Evolutionary conservation across 2,329 filamentous ascomycete genomes (phyloP).

Genomic region (Exophiala sp.): DNA sequence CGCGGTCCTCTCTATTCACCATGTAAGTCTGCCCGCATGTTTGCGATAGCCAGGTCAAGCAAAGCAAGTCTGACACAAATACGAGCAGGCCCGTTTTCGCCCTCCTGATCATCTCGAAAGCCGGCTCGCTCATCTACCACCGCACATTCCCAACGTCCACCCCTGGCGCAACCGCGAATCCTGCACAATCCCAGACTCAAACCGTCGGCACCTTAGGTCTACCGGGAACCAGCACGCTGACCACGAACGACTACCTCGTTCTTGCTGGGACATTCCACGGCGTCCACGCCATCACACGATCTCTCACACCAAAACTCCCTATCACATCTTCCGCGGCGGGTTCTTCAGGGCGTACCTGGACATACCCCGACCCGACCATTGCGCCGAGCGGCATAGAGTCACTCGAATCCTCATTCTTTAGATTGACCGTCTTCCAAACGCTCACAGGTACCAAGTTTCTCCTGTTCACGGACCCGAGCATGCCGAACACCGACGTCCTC

Average conservation of each 20-base stretch:
- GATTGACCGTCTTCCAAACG: slow-evolving; percentile 93
- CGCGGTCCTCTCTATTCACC: not conserved
- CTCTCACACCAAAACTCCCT: slow-evolving; percentile 47
- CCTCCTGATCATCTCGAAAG: slow-evolving; percentile 98
- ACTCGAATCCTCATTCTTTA: slow-evolving; percentile 89
- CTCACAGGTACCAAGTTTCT: slow-evolving; percentile 93
- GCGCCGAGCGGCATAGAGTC: slow-evolving; percentile 72
- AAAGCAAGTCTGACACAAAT: not conserved
- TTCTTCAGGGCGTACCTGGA: slow-evolving; percentile 30
- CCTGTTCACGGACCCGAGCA: slow-evolving; percentile 86
- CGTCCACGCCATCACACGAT: slow-evolving; percentile 63
- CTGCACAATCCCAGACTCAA: slow-evolving; percentile 50
- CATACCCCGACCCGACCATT: slow-evolving; percentile 33
- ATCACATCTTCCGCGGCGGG: slow-evolving; percentile 28
- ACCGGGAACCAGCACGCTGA: slow-evolving; percentile 73
- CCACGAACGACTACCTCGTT: slow-evolving; percentile 93
- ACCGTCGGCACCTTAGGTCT: slow-evolving; percentile 27
- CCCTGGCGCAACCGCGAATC: slow-evolving; percentile 13
- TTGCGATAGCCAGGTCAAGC: not conserved
- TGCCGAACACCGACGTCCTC: slow-evolving; percentile 80
- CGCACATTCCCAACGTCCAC: slow-evolving; percentile 63
- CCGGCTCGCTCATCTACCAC: slow-evolving; percentile 93
- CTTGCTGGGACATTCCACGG: slow-evolving; percentile 96
- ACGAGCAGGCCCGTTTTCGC: slow-evolving; percentile 82
- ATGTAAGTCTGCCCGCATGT: not conserved